Conservation (phyloP, 352 stramenopile genomes). For the Phytophthora tubulina region DNA sequence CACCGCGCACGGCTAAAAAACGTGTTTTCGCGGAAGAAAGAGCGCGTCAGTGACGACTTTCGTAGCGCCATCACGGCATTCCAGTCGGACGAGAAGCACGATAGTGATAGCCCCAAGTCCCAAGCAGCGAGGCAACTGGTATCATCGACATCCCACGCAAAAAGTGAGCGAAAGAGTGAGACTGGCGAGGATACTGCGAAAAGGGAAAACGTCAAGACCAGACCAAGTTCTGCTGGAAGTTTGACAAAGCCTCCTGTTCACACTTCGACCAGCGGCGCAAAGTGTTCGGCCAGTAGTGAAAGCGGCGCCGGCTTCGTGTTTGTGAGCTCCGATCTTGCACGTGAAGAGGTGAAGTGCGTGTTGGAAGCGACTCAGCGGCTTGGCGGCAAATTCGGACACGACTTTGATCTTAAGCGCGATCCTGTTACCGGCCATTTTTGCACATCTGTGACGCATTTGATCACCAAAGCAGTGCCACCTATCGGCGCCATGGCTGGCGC, state of each 20-base stretch:
- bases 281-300: not conserved
- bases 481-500: slow-evolving; percentile 21
- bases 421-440: slow-evolving; percentile 44
- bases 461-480: slow-evolving; percentile 67
- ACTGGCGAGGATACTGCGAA: not conserved
- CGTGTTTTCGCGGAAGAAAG: slow-evolving; percentile 37
- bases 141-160: slow-evolving; percentile 10
- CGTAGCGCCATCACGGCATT: slow-evolving; percentile 58
- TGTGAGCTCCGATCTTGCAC: slow-evolving; percentile 67
- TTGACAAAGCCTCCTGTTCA: slow-evolving; percentile 27
- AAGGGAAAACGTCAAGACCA: not conserved
- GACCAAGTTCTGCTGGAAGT: slow-evolving; percentile 10
- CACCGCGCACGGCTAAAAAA: slow-evolving; percentile 16
- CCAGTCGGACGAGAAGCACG: slow-evolving; percentile 34
- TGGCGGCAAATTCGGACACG: slow-evolving; percentile 73
- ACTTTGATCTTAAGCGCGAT: slow-evolving; percentile 78
- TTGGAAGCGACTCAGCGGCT: slow-evolving; percentile 67
- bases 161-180: slow-evolving; percentile 1
- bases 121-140: slow-evolving; percentile 20
- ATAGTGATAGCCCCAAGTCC: slow-evolving; percentile 9
- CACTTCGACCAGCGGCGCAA: slow-evolving; percentile 24
- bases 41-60: slow-evolving; percentile 63
- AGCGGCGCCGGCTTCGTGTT: slow-evolving; percentile 54
- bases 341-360: slow-evolving; percentile 63
- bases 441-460: slow-evolving; percentile 79